These are phyloP conservation scores for Penicillium vulpinum DNA, from an alignment of 2,329 filamentous ascomycete genomes.

Conservation along the genomic window DNA sequence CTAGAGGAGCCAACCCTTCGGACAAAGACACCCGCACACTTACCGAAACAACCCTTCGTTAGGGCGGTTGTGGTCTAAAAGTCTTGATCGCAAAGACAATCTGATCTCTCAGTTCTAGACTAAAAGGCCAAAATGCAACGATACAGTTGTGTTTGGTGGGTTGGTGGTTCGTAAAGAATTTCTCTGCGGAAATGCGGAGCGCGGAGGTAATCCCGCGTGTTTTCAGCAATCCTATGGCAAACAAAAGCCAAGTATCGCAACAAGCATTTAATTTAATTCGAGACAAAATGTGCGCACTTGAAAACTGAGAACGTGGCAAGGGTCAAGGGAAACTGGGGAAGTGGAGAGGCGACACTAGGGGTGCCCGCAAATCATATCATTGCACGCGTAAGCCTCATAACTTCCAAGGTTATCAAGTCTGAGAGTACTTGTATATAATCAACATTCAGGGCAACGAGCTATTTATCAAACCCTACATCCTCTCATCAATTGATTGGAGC, in stretches of 20 bases:
- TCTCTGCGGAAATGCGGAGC: slow-evolving; percentile 6
- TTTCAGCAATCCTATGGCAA: not conserved
- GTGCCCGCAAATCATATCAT: slow-evolving; percentile 6
- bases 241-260: not conserved
- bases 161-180: slow-evolving; percentile 4
- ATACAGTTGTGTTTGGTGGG: not conserved
- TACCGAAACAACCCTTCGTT: not conserved
- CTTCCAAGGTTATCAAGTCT: too few relatives aligned
- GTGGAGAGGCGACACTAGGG: slow-evolving; percentile 1
- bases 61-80: not conserved
- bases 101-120: not conserved
- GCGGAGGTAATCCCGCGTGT: slow-evolving; percentile 5
- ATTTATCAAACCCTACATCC: not conserved
- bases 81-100: not conserved
- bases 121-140: not conserved
- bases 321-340: slow-evolving; percentile 3
- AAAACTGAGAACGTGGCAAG: slow-evolving; percentile 5
- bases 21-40: not conserved
- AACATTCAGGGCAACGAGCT: not conserved
- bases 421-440: too few relatives aligned
- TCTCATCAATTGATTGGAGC: not conserved
- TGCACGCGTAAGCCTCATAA: slow-evolving; percentile 3
- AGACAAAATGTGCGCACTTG: not conserved
- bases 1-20: not conserved
- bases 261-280: not conserved